Conservation (phyloP, 106 monocot species). For the Chionographis japonica region DNA sequence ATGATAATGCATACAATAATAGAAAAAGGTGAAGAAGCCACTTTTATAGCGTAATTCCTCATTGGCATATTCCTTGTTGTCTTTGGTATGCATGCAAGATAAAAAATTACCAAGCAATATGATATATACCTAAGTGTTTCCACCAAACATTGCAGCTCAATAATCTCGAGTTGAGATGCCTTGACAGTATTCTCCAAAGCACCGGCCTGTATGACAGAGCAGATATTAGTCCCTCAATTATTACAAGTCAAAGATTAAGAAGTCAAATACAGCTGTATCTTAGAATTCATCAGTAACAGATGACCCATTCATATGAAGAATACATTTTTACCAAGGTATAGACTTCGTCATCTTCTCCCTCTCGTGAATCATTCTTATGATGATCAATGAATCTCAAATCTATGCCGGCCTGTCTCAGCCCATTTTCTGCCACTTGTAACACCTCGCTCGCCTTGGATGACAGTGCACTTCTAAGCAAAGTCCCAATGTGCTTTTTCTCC, state of each 20-base stretch:
- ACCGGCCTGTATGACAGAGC: constrained; percentile 54
- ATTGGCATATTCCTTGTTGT: no score
- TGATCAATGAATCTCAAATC: constrained; percentile 47
- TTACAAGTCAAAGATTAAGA: neutral
- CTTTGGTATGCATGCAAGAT: no score
- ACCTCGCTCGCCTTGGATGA: constrained; percentile 61
- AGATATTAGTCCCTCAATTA: no score
- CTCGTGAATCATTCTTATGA: constrained; percentile 9
- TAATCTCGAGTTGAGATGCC: constrained; percentile 78
- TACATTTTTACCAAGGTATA: constrained; percentile 65
- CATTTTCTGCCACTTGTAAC: constrained; percentile 73
- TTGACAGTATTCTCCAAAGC: constrained; percentile 89
- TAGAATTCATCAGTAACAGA: neutral
- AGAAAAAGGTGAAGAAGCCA: no score
- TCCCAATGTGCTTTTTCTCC: constrained; percentile 87
- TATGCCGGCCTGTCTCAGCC: constrained; percentile 69
- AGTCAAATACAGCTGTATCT: neutral
- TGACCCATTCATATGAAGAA: neutral
- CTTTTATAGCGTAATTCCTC: no score
- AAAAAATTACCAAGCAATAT: neutral
- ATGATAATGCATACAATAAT: no score
- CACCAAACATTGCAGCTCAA: constrained; percentile 78
- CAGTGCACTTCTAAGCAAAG: constrained; percentile 79
- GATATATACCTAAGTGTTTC: constrained; percentile 76
- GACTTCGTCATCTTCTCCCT: constrained; percentile 70